A percentile compares a stretch with the other conserved stretches of the same genome.
Conservation (phyloP, 495 filamentous ascomycete species). For the Podospora bellae-mahoneyi region DNA sequence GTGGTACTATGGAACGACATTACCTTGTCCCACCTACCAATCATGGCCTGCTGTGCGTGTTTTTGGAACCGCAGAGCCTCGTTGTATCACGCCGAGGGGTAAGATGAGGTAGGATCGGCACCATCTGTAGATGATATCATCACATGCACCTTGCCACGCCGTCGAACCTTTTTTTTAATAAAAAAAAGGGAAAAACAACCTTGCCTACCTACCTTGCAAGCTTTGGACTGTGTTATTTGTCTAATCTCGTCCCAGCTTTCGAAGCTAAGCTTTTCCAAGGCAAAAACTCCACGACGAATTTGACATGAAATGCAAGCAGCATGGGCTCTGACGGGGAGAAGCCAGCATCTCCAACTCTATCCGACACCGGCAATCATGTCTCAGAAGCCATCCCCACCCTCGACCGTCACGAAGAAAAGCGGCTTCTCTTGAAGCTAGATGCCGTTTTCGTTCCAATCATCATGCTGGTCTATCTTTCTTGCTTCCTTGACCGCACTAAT, state of each 20-base stretch:
- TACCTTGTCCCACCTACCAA: background rate
- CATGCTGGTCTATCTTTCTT: slow-evolving; percentile 54
- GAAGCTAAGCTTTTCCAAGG: no score
- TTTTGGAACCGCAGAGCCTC: background rate
- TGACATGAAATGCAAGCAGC: no score
- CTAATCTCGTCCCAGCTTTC: no score
- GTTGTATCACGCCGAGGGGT: background rate
- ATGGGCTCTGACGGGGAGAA: background rate
- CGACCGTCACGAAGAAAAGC: slow-evolving; percentile 52
- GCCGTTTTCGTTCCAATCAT: slow-evolving; percentile 49
- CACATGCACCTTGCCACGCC: background rate
- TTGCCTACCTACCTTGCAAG: no score
- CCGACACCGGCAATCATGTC: background rate
- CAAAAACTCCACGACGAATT: no score
- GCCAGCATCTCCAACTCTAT: background rate
- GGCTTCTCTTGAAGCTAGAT: slow-evolving; percentile 52
- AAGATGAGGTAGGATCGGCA: background rate
- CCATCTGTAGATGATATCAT: background rate
- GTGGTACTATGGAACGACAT: background rate
- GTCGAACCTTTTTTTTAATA: background rate
- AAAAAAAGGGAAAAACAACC: no score
- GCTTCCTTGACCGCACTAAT: slow-evolving; percentile 56
- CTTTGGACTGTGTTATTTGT: no score
- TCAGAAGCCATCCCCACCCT: slow-evolving; percentile 22
- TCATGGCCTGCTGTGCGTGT: background rate